A percentile compares a stretch with the other conserved stretches of the same genome.
These are phyloP conservation scores for Thermoascus crustaceus DNA, from an alignment of 2,329 filamentous ascomycete species.

Conservation along the genomic window DNA sequence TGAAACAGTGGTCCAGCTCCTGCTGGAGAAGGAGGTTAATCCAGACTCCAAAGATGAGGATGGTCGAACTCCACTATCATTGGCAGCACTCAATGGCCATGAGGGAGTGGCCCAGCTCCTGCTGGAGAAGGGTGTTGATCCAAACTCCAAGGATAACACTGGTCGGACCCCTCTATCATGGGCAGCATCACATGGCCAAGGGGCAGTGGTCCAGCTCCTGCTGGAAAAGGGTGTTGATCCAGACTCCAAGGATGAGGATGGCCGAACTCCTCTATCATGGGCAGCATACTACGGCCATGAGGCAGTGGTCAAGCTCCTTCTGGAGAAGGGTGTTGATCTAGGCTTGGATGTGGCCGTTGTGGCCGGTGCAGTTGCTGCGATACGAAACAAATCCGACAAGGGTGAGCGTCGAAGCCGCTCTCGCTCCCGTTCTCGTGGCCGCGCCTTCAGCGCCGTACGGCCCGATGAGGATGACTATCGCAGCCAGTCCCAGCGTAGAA, in stretches of 20 bases:
- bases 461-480: too few relatives aligned
- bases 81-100: too few relatives aligned
- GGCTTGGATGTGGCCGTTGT: too few relatives aligned
- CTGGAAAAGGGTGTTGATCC: slow-evolving; percentile 5
- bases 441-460: too few relatives aligned
- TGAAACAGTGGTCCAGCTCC: background rate
- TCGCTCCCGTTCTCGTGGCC: too few relatives aligned
- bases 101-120: too few relatives aligned
- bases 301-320: slow-evolving; percentile 5
- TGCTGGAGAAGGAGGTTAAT: background rate
- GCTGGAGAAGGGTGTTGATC: slow-evolving; percentile 3
- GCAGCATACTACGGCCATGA: slow-evolving; percentile 12
- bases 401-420: too few relatives aligned
- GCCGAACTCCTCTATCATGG: slow-evolving; percentile 8
- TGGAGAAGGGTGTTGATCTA: too few relatives aligned
- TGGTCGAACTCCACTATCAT: slow-evolving; percentile 1
- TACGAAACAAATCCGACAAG: too few relatives aligned
- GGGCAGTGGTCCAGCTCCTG: slow-evolving; percentile 7
- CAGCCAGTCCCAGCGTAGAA: too few relatives aligned
- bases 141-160: slow-evolving; percentile 2
- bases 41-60: background rate
- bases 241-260: slow-evolving; percentile 4
- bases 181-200: slow-evolving; percentile 11
- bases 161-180: slow-evolving; percentile 9
- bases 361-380: too few relatives aligned